Conservation (phyloP, 768 basidiomycete genomes). For the Suillus paluster region DNA sequence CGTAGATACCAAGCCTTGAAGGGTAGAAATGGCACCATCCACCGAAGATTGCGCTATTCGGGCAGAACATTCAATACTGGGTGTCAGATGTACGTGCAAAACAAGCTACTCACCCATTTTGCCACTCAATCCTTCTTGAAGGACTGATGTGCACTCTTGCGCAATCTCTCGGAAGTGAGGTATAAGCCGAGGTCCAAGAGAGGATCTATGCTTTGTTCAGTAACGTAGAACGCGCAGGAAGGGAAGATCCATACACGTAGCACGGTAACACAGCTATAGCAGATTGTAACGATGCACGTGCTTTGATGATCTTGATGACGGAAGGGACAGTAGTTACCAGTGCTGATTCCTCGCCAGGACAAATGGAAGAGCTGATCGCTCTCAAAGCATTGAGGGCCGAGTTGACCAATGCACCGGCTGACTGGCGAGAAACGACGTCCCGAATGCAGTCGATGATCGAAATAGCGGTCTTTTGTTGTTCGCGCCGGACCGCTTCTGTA, state of each 20-base stretch:
- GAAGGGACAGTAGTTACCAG: slow-evolving; percentile 64
- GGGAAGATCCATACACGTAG: slow-evolving; percentile 55
- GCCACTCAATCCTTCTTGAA: slow-evolving; percentile 44
- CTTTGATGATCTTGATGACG: slow-evolving; percentile 53
- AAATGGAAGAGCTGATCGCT: slow-evolving; percentile 59
- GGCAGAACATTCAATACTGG: neutral
- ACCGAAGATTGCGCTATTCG: slow-evolving; percentile 5
- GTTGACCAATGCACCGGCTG: slow-evolving; percentile 43
- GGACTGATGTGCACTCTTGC: slow-evolving; percentile 53
- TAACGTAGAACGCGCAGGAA: no score
- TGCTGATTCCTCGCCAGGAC: slow-evolving; percentile 66
- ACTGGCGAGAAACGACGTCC: slow-evolving; percentile 47
- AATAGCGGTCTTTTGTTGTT: slow-evolving; percentile 51
- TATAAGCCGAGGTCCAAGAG: slow-evolving; percentile 87
- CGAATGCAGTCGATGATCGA: slow-evolving; percentile 57
- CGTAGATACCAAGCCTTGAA: slow-evolving; percentile 71
- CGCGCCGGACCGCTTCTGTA: slow-evolving; percentile 55
- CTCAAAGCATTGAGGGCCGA: slow-evolving; percentile 65
- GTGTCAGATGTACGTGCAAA: neutral
- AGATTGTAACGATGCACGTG: slow-evolving; percentile 38
- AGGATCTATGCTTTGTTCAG: slow-evolving; percentile 48
- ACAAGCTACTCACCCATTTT: slow-evolving; percentile 31
- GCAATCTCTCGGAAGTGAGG: slow-evolving; percentile 81
- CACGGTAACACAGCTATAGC: slow-evolving; percentile 61
- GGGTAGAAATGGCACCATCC: slow-evolving; percentile 46